These are phyloP conservation scores for Orbilia quercus DNA, from an alignment of 2,329 filamentous ascomycete species.

Conservation along the genomic window DNA sequence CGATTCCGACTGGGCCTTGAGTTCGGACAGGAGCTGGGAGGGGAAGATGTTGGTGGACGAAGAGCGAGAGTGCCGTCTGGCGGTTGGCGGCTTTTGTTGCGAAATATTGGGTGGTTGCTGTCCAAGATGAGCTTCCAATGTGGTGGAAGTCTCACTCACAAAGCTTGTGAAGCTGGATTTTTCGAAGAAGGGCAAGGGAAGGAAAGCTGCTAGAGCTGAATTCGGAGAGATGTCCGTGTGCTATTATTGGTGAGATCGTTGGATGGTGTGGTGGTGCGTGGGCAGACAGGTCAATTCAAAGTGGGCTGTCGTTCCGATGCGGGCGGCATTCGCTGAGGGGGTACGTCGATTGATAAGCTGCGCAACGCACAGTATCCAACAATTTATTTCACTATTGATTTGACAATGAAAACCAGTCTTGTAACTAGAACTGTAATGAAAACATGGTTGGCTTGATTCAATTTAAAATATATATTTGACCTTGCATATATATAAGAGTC, in stretches of 20 bases:
- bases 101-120: conserved; percentile 56
- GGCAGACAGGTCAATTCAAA: conserved; percentile 21
- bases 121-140: conserved; percentile 47
- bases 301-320: conserved; percentile 26
- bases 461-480: no score
- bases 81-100: conserved; percentile 51
- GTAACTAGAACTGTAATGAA: no score
- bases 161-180: conserved; percentile 6
- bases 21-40: conserved; percentile 44
- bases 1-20: conserved; percentile 52
- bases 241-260: conserved; percentile 29
- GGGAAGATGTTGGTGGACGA: conserved; percentile 56
- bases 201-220: conserved; percentile 25
- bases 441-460: no score
- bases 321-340: background rate
- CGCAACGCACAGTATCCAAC: conserved; percentile 49
- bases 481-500: background rate
- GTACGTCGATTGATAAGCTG: conserved; percentile 34
- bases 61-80: conserved; percentile 55
- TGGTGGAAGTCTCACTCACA: conserved; percentile 50
- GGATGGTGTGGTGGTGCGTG: conserved; percentile 3
- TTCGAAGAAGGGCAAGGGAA: conserved; percentile 18
- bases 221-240: conserved; percentile 30
- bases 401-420: no score
- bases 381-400: background rate